Evolutionary conservation across 192 early-diverging fungal genomes (phyloP).

Genomic region (Coemansia aciculifera): DNA sequence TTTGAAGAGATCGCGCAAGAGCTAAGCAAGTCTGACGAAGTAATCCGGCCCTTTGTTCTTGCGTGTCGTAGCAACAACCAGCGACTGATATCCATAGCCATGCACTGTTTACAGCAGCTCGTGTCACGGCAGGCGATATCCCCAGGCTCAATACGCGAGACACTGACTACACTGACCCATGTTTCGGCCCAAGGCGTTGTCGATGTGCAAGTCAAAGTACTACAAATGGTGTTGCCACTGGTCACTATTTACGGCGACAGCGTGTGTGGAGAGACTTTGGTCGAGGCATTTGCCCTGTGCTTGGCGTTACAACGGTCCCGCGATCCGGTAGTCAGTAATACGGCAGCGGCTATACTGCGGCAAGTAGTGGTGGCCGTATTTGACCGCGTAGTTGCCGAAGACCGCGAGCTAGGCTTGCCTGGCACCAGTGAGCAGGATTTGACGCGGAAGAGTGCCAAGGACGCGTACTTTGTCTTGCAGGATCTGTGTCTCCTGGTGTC

Average conservation of each 20-base stretch:
- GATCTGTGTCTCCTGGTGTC: conserved; percentile 82
- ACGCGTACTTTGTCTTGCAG: conserved; percentile 88
- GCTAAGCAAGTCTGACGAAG: conserved; percentile 71
- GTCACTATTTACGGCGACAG: conserved; percentile 72
- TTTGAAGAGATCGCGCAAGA: conserved; percentile 59
- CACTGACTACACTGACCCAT: conserved; percentile 71
- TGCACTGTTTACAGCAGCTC: conserved; percentile 75
- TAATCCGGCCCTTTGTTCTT: conserved; percentile 80
- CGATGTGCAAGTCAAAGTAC: conserved; percentile 90
- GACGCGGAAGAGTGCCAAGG: conserved; percentile 64
- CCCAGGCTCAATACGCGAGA: conserved; percentile 57
- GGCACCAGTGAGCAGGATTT: conserved; percentile 29
- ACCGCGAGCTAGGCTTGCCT: conserved; percentile 9
- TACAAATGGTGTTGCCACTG: conserved; percentile 90
- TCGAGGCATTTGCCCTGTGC: conserved; percentile 82
- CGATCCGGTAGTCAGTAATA: conserved; percentile 52
- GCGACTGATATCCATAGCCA: conserved; percentile 76
- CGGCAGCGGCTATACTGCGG: conserved; percentile 48
- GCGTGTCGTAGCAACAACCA: conserved; percentile 83
- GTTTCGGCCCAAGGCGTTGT: conserved; percentile 62
- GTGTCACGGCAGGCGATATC: conserved; percentile 41
- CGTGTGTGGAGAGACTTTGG: conserved; percentile 80
- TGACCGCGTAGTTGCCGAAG: conserved; percentile 47
- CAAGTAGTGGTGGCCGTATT: conserved; percentile 55
- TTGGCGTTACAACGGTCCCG: conserved; percentile 83